Conservation (phyloP, 495 filamentous ascomycete species). For the Aspergillus olivimuriae region DNA sequence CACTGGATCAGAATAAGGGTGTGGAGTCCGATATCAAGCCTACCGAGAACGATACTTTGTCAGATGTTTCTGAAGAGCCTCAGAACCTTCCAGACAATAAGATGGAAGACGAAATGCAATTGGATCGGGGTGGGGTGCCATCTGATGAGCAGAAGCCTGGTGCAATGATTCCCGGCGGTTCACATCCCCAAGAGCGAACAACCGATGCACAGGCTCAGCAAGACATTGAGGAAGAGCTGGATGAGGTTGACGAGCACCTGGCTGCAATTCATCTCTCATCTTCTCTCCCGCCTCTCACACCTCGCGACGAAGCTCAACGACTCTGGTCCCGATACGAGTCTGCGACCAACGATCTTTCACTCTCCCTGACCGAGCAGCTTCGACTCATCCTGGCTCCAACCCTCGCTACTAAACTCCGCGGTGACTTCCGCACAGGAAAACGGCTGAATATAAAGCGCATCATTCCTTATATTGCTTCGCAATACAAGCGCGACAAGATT, state of each 20-base stretch:
- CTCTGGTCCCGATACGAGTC: conserved; percentile 83
- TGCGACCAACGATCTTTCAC: conserved; percentile 76
- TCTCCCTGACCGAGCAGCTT: conserved; percentile 84
- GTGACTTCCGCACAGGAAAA: conserved; percentile 95
- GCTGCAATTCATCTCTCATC: conserved; percentile 63
- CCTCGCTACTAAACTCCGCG: conserved; percentile 89
- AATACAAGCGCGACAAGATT: conserved; percentile 98
- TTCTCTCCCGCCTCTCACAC: conserved; percentile 32
- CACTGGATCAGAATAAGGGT: conserved; percentile 78
- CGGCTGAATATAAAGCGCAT: conserved; percentile 98
- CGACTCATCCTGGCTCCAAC: conserved; percentile 93
- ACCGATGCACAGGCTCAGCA: conserved; percentile 30
- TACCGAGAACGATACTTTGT: conserved; percentile 45
- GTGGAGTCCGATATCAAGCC: conserved; percentile 64
- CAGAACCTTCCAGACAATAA: conserved; percentile 45
- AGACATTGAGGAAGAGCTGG: conserved; percentile 52
- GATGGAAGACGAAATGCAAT: conserved; percentile 41
- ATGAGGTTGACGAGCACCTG: conserved; percentile 67
- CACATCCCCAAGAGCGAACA: conserved; percentile 26
- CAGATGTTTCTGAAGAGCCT: conserved; percentile 53
- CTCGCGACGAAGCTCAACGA: conserved; percentile 57
- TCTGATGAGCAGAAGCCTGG: conserved; percentile 37
- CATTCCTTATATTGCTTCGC: conserved; percentile 95
- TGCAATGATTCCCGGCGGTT: conserved; percentile 34
- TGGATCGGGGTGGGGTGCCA: conserved; percentile 31